Base-by-base conservation (phyloP, 805 yeast genomes). In the Metschnikowia baotianmanensis region DNA sequence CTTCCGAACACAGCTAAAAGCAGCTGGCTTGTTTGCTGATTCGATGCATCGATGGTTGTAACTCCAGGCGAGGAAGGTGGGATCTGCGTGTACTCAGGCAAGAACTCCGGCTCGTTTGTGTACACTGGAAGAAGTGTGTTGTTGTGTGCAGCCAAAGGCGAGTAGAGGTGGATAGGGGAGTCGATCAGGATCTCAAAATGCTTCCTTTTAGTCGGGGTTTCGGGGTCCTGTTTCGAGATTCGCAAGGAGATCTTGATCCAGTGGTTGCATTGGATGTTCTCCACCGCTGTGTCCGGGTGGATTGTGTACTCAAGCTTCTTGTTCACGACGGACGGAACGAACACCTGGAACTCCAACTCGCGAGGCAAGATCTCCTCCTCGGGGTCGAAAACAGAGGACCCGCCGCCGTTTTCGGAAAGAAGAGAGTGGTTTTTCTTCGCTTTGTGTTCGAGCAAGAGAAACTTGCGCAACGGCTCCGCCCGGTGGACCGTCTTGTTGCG, bases 151-250 rank as follows among this genome's bases (percentile, higher is more conserved):
- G 96, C 87, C 35, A 77, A 65, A 6, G 83, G 79, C 35, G 90
- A 81, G 36, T 90, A 66, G 4, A 93, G 71, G 55, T 86, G 95
- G 45, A 93, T 81, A 3, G 99, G 99, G 2, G 96, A 86, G 62
- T 93, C 99, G 42, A 93, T 91, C 43, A 88, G 82, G 32, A 93
- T 86, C 65, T 93, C 99, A 59, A 85, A 93, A 58, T 89, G 97
- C 59, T 90, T 93, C 33, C 95, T 71, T 57, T 86, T 86, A 13
- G 53, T 71, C 3, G 67, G 61, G 32, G 67, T 63, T 2, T 72
- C 69, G 3, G 80, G 76, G 31, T 84, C 81, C n/a, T 72, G 57
- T 50, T 76, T 78, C 5, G 96, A 86, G 28, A 93, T 69, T 37
- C 98, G 68, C 38, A 93, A 65, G 48, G 95, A 84, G 12, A 93